Base-by-base conservation (phyloP, 2,329 filamentous ascomycete species). In the Aspergillus tamarii region DNA sequence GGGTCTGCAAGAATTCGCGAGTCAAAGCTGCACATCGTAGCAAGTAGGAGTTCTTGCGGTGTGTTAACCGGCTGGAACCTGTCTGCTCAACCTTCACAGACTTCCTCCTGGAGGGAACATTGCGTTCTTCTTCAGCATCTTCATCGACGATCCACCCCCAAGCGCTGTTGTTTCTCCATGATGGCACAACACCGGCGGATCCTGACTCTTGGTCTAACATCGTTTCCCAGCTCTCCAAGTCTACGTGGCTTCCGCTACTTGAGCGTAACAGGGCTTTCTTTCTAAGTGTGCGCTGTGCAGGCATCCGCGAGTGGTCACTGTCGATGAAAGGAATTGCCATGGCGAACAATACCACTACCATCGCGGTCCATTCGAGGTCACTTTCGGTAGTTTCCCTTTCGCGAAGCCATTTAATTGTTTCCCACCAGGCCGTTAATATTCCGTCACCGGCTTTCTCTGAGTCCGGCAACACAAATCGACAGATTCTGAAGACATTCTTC, bases 111-210 rank as follows among this genome's bases (percentile, higher is more conserved):
- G 69, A 68, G 36, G 61, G 62, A 19, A 60, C 45, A 45, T 63
- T 66, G 30, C 57, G 56, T 54, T 70, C 64, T 36, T 74, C 64
- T 46, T 76, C 73, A 57, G 81, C 76, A 43, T 85, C 83, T 64
- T 86, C 82, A 62, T 91, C 87, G 59, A 88, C 77, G 48, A 90
- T 83, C 91, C 91, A 94, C 45, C 87, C 83, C 91, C 91, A 94
- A 2, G 87, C 85, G 59, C 82, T 80, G 64, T 82, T 87, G 67
- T 87, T 84, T 80, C 89, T 81, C 79, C 82, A 82, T 39, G 78
- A 72, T 4, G 81, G 75, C 9, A 75, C 73, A 48, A 79, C 72
- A 55, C 80, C 75, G 41, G 77, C 72, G 28, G 77, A 73, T 32
- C 79, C 77, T 65, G 78, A 74, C 68, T 85, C 82, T 64, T 81